Percentiles rank a stretch among this genome's conserved stretches.
Conservation (phyloP, 2,329 filamentous ascomycete genomes). For the Colletotrichum higginsianum region DNA sequence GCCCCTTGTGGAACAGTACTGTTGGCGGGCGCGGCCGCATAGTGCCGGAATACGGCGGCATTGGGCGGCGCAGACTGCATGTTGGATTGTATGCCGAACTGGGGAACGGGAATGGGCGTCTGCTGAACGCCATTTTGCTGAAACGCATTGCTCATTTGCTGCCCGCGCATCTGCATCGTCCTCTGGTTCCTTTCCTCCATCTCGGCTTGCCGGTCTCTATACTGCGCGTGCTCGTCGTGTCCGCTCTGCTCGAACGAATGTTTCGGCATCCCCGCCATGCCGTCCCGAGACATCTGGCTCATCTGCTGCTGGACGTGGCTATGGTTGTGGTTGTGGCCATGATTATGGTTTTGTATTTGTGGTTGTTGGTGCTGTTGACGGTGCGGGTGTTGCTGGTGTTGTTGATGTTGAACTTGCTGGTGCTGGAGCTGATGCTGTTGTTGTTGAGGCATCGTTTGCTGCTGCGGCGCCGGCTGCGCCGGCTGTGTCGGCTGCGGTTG, state of each 20-base stretch:
- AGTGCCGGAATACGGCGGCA: constrained; percentile 40
- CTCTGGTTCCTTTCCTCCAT: constrained; percentile 31
- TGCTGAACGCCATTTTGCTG: constrained; percentile 41
- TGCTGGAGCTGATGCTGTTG: constrained; percentile 43
- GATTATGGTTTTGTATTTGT: constrained; percentile 31
- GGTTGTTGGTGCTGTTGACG: constrained; percentile 30
- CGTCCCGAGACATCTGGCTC: constrained; percentile 40
- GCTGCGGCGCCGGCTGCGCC: constrained; percentile 39
- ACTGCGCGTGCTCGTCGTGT: constrained; percentile 43
- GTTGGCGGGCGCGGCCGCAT: constrained; percentile 32
- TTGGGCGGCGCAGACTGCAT: constrained; percentile 37
- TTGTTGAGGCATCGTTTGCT: constrained; percentile 46
- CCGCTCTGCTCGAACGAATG: constrained; percentile 41
- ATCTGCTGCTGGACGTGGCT: constrained; percentile 36
- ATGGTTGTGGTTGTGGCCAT: constrained; percentile 19
- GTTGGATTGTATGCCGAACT: constrained; percentile 42
- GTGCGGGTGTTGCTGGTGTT: constrained; percentile 33
- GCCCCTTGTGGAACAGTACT: constrained; percentile 20
- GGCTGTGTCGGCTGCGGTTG: constrained; percentile 42
- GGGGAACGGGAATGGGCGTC: constrained; percentile 43
- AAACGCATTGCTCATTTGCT: constrained; percentile 39
- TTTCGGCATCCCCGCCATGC: constrained; percentile 36
- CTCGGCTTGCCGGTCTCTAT: constrained; percentile 37
- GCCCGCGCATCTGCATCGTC: constrained; percentile 37
- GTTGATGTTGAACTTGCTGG: constrained; percentile 45